Evolutionary conservation across 2,329 filamentous ascomycete species (phyloP).

Genomic region (Neonectria punicea): DNA sequence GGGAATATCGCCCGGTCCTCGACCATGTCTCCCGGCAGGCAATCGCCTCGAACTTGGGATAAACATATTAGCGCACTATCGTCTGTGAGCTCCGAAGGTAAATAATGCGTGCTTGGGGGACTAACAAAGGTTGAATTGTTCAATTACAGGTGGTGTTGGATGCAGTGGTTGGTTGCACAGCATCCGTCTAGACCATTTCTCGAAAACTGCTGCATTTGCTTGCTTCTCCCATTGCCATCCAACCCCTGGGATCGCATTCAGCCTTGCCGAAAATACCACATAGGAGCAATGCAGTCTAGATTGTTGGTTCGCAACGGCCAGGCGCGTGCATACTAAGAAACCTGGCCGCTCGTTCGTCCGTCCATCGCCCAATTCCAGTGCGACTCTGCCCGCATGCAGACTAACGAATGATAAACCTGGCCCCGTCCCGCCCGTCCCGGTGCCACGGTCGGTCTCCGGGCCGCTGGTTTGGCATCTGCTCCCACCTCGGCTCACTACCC

Average conservation of each 20-base stretch:
- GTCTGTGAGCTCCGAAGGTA: no score
- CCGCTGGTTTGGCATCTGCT: slow-evolving; percentile 35
- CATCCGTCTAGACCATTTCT: neutral
- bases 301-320: neutral
- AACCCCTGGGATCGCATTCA: neutral
- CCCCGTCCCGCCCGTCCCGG: slow-evolving; percentile 29
- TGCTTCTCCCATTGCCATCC: neutral
- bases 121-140: slow-evolving; percentile 9
- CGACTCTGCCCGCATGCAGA: slow-evolving; percentile 9
- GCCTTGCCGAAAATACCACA: neutral
- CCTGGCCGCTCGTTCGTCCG: neutral
- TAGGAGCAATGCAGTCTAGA: neutral
- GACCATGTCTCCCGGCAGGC: slow-evolving; percentile 13
- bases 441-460: slow-evolving; percentile 36
- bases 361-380: neutral
- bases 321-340: neutral
- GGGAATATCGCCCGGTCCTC: neutral
- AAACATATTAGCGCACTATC: neutral
- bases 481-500: slow-evolving; percentile 26
- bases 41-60: neutral
- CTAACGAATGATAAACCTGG: slow-evolving; percentile 19
- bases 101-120: neutral
- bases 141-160: neutral
- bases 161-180: neutral
- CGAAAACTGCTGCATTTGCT: no score